phyloP scores from a whole-genome alignment of 1,284 basidiomycete genomes.

The Trichosporon sp. region DNA sequence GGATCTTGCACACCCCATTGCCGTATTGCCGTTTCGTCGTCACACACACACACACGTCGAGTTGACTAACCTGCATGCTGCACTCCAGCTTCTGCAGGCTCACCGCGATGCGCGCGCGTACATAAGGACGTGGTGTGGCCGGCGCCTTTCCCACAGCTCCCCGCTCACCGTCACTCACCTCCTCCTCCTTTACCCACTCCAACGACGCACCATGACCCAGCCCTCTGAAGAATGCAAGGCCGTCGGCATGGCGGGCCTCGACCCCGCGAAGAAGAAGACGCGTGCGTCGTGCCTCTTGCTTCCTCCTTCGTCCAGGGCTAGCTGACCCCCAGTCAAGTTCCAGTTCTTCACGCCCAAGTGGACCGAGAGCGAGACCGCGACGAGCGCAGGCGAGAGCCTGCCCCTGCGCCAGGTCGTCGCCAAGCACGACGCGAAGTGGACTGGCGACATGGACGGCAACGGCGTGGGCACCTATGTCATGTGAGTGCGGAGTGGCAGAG shows the following conservation, averaged over 20 bases:
- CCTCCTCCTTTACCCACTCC: too few relatives aligned
- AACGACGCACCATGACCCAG: not conserved
- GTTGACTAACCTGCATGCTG: not conserved
- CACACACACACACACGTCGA: not conserved
- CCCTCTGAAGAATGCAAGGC: not conserved
- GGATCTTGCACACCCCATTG: too few relatives aligned
- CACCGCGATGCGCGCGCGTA: not conserved
- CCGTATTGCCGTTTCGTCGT: too few relatives aligned
- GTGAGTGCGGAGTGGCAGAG: not conserved
- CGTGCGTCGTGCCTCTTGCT: not conserved
- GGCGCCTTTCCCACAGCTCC: not conserved
- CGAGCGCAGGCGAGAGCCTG: not conserved
- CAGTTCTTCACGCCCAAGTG: conserved; percentile 3
- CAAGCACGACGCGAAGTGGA: not conserved
- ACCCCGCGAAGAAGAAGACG: not conserved
- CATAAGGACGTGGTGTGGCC: not conserved
- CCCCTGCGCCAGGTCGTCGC: not conserved
- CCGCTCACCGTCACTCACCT: not conserved
- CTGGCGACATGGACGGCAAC: not conserved
- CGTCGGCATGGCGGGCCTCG: not conserved
- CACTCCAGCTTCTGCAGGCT: not conserved
- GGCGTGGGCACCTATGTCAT: not conserved
- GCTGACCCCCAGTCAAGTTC: conserved; percentile 2
- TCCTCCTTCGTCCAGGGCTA: not conserved
- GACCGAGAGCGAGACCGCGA: not conserved